Percentiles rank a stretch among this genome's conserved stretches.
These are phyloP conservation scores for Fonsecaea monophora DNA, from an alignment of 2,329 filamentous ascomycete genomes.

Conservation along the genomic window DNA sequence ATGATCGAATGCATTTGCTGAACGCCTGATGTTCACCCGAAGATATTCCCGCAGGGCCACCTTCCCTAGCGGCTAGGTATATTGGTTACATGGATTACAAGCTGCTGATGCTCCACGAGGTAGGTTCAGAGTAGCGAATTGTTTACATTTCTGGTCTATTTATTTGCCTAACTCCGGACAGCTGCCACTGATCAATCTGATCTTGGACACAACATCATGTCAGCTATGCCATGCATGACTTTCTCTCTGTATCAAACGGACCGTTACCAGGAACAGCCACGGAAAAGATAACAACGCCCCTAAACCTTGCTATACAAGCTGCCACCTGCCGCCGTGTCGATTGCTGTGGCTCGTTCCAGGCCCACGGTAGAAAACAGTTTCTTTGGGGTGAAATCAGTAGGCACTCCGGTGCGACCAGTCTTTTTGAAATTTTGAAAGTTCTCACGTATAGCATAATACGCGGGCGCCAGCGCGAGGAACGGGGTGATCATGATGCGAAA, in stretches of 20 bases:
- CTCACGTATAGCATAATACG: constrained; percentile 47
- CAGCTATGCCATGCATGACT: neutral
- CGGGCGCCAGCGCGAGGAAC: constrained; percentile 35
- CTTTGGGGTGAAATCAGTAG: constrained; percentile 47
- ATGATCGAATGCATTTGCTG: neutral
- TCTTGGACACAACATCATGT: neutral
- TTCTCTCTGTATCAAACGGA: too few species aligned
- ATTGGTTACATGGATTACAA: too few species aligned
- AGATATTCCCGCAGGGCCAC: neutral
- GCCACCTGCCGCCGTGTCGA: constrained; percentile 51
- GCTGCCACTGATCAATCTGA: neutral
- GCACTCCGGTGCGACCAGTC: constrained; percentile 46
- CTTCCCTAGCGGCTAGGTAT: too few species aligned
- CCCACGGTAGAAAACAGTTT: constrained; percentile 51
- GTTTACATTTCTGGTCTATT: neutral
- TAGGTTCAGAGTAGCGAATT: neutral
- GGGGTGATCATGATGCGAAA: constrained; percentile 54
- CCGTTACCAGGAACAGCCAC: neutral
- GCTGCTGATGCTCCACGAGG: too few species aligned
- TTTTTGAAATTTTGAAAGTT: constrained; percentile 47
- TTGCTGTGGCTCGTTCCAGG: constrained; percentile 47
- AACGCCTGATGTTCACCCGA: neutral
- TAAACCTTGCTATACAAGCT: constrained; percentile 4
- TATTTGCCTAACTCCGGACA: neutral
- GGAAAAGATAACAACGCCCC: too few species aligned